Base-by-base conservation (phyloP, 192 early-diverging fungal genomes). In the Diversispora epigaea region DNA sequence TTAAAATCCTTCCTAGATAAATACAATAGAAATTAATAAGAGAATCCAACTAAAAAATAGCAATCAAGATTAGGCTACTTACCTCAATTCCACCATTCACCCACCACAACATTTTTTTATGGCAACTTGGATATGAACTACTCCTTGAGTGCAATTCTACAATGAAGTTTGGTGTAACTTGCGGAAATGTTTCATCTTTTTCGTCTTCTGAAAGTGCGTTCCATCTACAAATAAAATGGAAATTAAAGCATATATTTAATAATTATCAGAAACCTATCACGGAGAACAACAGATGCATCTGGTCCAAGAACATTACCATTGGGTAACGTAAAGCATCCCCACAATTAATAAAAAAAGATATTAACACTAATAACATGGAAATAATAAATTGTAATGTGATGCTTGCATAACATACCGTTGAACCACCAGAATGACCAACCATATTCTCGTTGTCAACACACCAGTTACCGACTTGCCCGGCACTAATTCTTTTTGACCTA, bases 351-450 rank as follows among this genome's bases (percentile, higher is more conserved):
- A 65, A 32, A 32, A 6, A 25, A 39, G 32, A 32, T 44, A 32
- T 41, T 10, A 32, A 19, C 6, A 32, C 4, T 32, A 44, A n/a
- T n/a, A n/a, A n/a, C n/a, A 32, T 7, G 6, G 9, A 10, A 65
- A 39, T 19, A 65, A 44, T 4, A 6, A 65, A 65, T 39, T 25
- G n/a, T 39, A 41, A 39, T 65, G 32, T n/a, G n/a, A 65, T 65
- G 63, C 63, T 65, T 65, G 25, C 43, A 65, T 65, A n/a, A 65
- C 32, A 65, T 65, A 65, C 41, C 32, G 9, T 6, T 25, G 32
- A 65, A 65, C 63, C n/a, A n/a, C n/a, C n/a, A n/a, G n/a, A n/a
- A n/a, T n/a, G 4, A 65, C 63, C 63, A 65, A 65, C 63, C 63
- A 65, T 6, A 25, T 65, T 65, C 15, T 39, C 22, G 32, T 65